Evolutionary conservation across 306 rosid genomes (phyloP).

Genomic region (Hippophae gyantsensis): DNA sequence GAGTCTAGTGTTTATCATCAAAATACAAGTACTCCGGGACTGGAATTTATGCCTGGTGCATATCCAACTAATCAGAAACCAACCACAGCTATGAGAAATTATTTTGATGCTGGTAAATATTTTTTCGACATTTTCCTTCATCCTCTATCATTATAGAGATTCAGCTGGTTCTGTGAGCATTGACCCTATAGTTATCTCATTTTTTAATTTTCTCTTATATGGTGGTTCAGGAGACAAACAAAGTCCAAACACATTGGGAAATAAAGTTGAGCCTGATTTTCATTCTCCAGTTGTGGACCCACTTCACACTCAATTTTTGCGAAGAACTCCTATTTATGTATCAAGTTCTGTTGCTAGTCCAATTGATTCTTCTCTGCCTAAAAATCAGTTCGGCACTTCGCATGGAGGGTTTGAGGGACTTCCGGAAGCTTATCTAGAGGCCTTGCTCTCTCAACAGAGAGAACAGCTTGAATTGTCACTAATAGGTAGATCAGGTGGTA

Average conservation of each 20-base stretch:
- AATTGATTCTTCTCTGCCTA: constrained; percentile 40
- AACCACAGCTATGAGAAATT: constrained; percentile 30
- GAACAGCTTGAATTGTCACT: constrained; percentile 70
- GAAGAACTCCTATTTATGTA: constrained; percentile 50
- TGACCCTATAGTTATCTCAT: constrained; percentile 6
- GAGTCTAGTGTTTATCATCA: constrained; percentile 25
- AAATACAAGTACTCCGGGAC: constrained; percentile 28
- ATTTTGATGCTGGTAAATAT: constrained; percentile 46
- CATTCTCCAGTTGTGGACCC: constrained; percentile 47
- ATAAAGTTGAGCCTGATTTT: constrained; percentile 36
- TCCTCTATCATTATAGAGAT: not conserved
- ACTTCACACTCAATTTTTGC: constrained; percentile 37
- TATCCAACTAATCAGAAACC: constrained; percentile 41
- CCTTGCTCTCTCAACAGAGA: constrained; percentile 62
- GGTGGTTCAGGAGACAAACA: constrained; percentile 22
- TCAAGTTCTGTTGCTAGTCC: constrained; percentile 38
- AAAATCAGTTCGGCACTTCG: constrained; percentile 43
- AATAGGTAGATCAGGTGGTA: constrained; percentile 50
- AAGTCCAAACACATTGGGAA: constrained; percentile 30
- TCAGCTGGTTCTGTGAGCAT: constrained; percentile 8
- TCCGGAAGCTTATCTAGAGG: constrained; percentile 66
- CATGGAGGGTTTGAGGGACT: constrained; percentile 58
- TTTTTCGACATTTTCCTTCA: constrained; percentile 3
- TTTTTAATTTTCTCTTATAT: not conserved
- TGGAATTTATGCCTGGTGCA: constrained; percentile 38